A percentile compares a stretch with the other conserved stretches of the same genome.
phyloP scores from a whole-genome alignment of 805 yeast genomes.

The Ogataea naganishii region DNA sequence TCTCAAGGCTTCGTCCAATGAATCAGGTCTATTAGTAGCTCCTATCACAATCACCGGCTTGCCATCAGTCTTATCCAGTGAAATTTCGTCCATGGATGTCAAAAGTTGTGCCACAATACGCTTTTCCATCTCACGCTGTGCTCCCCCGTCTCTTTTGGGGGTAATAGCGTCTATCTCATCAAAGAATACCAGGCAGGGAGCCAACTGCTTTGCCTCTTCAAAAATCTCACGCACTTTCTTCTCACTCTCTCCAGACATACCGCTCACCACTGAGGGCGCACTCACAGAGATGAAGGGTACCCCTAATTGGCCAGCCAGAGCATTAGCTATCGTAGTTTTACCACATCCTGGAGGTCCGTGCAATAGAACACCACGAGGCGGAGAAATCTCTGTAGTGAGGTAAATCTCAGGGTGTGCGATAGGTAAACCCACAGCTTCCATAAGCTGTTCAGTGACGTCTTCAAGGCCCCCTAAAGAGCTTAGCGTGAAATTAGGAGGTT shows the following conservation, averaged over 20 bases:
- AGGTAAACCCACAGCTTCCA: conserved; percentile 90
- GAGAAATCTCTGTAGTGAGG: conserved; percentile 80
- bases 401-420: conserved; percentile 91
- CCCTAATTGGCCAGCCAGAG: conserved; percentile 88
- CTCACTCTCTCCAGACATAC: conserved; percentile 99
- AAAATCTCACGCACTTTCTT: conserved; percentile 88
- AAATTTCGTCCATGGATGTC: conserved; percentile 89
- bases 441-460: conserved; percentile 70
- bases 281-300: conserved; percentile 88
- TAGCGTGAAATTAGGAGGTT: conserved; percentile 62
- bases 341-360: conserved; percentile 99
- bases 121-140: conserved; percentile 96
- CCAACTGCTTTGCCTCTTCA: conserved; percentile 82
- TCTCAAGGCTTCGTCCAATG: conserved; percentile 87
- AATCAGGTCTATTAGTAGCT: conserved; percentile 95
- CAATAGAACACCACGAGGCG: conserved; percentile 86
- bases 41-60: conserved; percentile 92
- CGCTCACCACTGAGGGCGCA: conserved; percentile 95
- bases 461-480: conserved; percentile 86
- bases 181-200: conserved; percentile 88
- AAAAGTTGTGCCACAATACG: conserved; percentile 92
- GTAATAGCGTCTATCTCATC: conserved; percentile 98
- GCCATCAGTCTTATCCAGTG: conserved; percentile 82
- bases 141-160: conserved; percentile 96
- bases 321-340: conserved; percentile 92